A percentile compares a stretch with the other conserved stretches of the same genome.
Evolutionary conservation across 108 stramenopile species (phyloP).

Genomic region (Skeletonema menzelii): DNA sequence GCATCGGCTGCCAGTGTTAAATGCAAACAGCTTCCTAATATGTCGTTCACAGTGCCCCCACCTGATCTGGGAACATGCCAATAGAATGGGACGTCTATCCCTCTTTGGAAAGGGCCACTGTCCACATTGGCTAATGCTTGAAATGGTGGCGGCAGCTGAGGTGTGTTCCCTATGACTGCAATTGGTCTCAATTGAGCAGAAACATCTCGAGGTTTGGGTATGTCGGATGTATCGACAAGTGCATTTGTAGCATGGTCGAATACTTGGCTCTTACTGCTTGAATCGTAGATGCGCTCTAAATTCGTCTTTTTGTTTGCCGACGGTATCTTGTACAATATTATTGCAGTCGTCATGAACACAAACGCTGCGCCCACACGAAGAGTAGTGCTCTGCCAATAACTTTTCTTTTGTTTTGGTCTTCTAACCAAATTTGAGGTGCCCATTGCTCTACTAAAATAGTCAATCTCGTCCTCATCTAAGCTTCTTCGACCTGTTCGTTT

Average conservation of each 20-base stretch:
- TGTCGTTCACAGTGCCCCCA: slow-evolving; percentile 55
- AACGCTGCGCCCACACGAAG: neutral
- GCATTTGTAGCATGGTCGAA: slow-evolving; percentile 13
- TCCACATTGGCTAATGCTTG: slow-evolving; percentile 29
- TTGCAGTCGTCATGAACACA: slow-evolving; percentile 3
- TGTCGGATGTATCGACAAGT: neutral
- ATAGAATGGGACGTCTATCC: slow-evolving; percentile 48
- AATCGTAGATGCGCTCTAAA: neutral
- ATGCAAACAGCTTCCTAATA: slow-evolving; percentile 47
- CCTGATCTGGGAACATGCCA: slow-evolving; percentile 58
- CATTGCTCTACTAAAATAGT: slow-evolving; percentile 39
- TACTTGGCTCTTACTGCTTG: neutral
- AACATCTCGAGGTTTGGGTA: neutral
- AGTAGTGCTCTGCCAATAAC: neutral
- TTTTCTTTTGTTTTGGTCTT: neutral
- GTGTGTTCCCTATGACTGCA: neutral
- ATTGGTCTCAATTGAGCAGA: neutral
- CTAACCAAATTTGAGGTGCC: neutral
- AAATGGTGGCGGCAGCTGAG: slow-evolving; percentile 27
- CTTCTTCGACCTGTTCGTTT: neutral
- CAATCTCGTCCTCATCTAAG: slow-evolving; percentile 30
- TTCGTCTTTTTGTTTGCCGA: neutral
- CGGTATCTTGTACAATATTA: slow-evolving; percentile 16
- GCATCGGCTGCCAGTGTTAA: slow-evolving; percentile 47
- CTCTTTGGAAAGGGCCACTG: slow-evolving; percentile 30